Percentiles rank a stretch among this genome's conserved stretches.
phyloP scores from a whole-genome alignment of 306 rosid genomes.

The Fragaria vesca region DNA sequence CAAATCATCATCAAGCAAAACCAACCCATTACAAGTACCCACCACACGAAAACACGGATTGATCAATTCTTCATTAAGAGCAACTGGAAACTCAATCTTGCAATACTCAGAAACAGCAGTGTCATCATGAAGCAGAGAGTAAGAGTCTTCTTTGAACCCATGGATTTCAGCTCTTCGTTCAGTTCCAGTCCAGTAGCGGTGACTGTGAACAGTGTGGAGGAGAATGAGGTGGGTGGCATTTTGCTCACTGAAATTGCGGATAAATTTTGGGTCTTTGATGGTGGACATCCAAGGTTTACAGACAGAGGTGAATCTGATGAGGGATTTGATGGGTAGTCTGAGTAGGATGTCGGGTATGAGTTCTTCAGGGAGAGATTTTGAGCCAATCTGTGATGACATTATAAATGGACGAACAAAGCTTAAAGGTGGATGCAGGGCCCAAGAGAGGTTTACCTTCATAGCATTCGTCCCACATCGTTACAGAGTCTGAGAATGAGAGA shows the following conservation, averaged over 20 bases:
- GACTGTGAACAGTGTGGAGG: background rate
- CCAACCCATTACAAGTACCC: background rate
- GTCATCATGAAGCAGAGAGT: background rate
- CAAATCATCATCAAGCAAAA: background rate
- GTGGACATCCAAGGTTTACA: slow-evolving; percentile 2
- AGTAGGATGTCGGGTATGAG: background rate
- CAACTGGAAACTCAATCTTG: background rate
- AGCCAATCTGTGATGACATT: background rate
- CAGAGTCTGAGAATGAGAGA: no score
- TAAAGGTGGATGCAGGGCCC: background rate
- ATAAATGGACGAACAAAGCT: background rate
- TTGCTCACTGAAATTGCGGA: background rate
- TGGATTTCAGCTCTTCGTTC: background rate
- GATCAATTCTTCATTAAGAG: background rate
- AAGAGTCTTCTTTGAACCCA: background rate
- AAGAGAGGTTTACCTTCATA: background rate
- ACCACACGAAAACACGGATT: background rate
- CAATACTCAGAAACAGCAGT: background rate
- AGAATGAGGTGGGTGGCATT: background rate
- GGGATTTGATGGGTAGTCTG: background rate
- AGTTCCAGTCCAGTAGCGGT: background rate
- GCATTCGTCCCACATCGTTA: background rate
- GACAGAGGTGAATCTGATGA: background rate
- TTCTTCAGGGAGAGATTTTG: background rate
- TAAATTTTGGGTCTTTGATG: background rate